Evolutionary conservation across 139 green algal genomes (phyloP), one percentile per base, ranked within the genome.

Genomic region (Yamagishiella unicocca): DNA sequence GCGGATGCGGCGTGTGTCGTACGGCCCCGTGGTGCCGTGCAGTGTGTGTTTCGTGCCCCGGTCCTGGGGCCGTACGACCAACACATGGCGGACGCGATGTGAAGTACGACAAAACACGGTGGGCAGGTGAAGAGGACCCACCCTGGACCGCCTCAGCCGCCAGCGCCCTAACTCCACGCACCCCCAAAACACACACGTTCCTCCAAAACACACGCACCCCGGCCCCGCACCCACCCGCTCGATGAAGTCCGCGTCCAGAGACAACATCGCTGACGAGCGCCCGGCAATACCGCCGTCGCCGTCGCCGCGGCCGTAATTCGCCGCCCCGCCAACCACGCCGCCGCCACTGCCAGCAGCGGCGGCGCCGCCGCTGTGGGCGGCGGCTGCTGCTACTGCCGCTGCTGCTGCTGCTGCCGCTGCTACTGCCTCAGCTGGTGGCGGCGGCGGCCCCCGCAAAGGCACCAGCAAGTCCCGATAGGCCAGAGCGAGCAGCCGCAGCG

Each of bases 401-500:
- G 70, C 14, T 17, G 70, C 25, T 53, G 75, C 54, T 17, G 24
- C 0, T 38, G 22, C 22, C 10, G 40, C 70, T 1, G 40, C 46
- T 64, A 27, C 5, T 54, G 77, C 5, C 82, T 27, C 54, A 5
- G 38, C 31, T 58, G n/a, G n/a, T n/a, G n/a, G n/a, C n/a, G n/a
- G n/a, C n/a, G n/a, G n/a, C n/a, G 43, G 40, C 24, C 50, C 3
- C 33, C 29, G 33, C 55, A 31, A 64, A 19, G 21, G 71, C 35
- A 84, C 31, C n/a, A 74, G 77, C 22, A 96, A 45, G 79, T 98
- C 93, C 12, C 89, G 88, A 68, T 96, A 97, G 0, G 95, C 95
- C 68, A 98, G 87, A 10, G 92, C 94, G 38, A 98, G 90, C 80
- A 95, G 91, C 33, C 95, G 89, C 80, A 97, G 91, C 0, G 93